Conservation (phyloP, 2,329 filamentous ascomycete species). For the Beauveria brongniartii region DNA sequence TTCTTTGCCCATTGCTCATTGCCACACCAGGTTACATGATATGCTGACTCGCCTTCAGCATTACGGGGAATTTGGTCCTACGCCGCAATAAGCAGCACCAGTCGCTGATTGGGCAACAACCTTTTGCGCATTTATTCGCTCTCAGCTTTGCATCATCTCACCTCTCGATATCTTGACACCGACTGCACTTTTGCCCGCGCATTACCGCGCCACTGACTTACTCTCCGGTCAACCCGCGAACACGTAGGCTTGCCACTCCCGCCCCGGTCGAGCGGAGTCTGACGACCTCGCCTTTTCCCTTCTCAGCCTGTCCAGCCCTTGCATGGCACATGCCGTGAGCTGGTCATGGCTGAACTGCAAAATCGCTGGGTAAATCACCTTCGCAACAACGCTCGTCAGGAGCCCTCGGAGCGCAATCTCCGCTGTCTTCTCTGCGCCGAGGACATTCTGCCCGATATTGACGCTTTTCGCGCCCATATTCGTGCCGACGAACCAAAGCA, state of each 20-base stretch:
- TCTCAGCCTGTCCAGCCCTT: neutral
- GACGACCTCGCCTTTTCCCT: neutral
- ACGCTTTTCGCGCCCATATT: conserved; percentile 21
- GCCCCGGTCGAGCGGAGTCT: neutral
- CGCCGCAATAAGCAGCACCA: neutral
- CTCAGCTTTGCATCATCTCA: neutral
- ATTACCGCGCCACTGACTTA: neutral
- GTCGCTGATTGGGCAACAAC: neutral
- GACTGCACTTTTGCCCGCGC: neutral
- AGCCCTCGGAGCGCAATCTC: conserved; percentile 10
- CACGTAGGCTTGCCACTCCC: neutral
- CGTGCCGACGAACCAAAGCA: conserved; percentile 15
- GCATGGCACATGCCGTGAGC: neutral
- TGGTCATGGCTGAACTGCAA: conserved; percentile 5
- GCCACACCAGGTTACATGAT: neutral
- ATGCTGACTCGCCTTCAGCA: conserved; percentile 1
- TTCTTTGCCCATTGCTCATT: neutral
- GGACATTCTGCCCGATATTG: conserved; percentile 17
- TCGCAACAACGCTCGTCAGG: conserved; percentile 18
- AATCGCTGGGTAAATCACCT: conserved; percentile 19
- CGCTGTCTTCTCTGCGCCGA: conserved; percentile 19
- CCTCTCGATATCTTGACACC: neutral
- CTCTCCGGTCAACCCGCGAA: neutral
- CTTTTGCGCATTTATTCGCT: neutral
- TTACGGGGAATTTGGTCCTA: neutral